Evolutionary conservation across 148 eudicot species (phyloP).

Genomic region (Rhododendron kiyosumense): DNA sequence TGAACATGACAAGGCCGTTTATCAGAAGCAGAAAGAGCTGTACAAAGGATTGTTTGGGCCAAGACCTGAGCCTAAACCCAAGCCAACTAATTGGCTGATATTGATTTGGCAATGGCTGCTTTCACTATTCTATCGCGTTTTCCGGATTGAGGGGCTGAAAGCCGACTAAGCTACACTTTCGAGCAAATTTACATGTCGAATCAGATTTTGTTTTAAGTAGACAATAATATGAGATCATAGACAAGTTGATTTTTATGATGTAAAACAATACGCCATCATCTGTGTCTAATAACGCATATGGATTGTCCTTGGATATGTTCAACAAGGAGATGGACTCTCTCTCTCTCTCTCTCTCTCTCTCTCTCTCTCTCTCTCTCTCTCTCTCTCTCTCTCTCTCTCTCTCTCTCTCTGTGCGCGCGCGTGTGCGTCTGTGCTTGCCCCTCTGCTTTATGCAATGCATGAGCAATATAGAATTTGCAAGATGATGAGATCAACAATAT

Average conservation of each 20-base stretch:
- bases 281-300: neutral
- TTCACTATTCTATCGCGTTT: slow-evolving; percentile 48
- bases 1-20: slow-evolving; percentile 62
- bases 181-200: neutral
- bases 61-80: slow-evolving; percentile 68
- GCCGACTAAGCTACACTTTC: slow-evolving; percentile 28
- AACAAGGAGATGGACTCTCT: neutral
- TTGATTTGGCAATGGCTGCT: slow-evolving; percentile 75
- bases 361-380: neutral
- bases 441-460: neutral
- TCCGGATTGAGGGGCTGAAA: slow-evolving; percentile 43
- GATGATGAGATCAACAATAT: neutral
- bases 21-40: slow-evolving; percentile 64
- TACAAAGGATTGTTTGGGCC: slow-evolving; percentile 89
- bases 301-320: neutral
- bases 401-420: neutral
- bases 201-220: neutral
- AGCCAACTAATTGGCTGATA: slow-evolving; percentile 42
- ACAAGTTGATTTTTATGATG: neutral
- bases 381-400: too few relatives aligned
- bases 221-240: neutral
- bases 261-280: neutral
- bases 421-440: neutral
- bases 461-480: neutral
- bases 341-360: neutral